Evolutionary conservation across 2,329 filamentous ascomycete genomes (phyloP).

Genomic region (Tolypocladium nubicola): DNA sequence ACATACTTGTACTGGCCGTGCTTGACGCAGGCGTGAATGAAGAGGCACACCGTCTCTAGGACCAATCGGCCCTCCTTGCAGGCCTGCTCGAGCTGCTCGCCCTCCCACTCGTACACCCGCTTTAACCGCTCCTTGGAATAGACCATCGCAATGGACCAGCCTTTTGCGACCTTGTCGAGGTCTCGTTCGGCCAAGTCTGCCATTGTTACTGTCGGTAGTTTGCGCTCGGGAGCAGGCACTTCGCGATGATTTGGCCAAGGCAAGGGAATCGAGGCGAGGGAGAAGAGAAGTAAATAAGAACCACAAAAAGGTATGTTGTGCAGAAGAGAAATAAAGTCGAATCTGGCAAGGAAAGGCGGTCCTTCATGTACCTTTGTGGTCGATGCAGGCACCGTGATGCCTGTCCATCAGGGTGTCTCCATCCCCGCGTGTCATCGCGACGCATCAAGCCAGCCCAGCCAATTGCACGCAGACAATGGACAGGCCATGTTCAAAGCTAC

Average conservation of each 20-base stretch:
- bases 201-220: slow-evolving; percentile 6
- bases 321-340: background rate
- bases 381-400: background rate
- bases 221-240: background rate
- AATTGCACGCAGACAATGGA: background rate
- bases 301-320: background rate
- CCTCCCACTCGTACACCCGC: slow-evolving; percentile 19
- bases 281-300: background rate
- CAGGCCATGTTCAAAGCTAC: background rate
- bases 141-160: slow-evolving; percentile 25
- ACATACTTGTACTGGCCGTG: slow-evolving; percentile 24
- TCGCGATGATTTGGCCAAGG: too few relatives aligned
- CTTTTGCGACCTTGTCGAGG: slow-evolving; percentile 23
- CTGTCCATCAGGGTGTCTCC: slow-evolving; percentile 4
- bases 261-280: too few relatives aligned
- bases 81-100: slow-evolving; percentile 20
- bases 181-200: slow-evolving; percentile 16
- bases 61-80: slow-evolving; percentile 21
- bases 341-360: background rate
- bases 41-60: slow-evolving; percentile 28
- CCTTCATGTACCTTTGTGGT: background rate
- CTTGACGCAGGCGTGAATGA: slow-evolving; percentile 27
- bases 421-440: background rate
- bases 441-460: background rate
- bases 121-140: slow-evolving; percentile 23